These are phyloP conservation scores for Tulasnella sp. DNA, from an alignment of 768 basidiomycete genomes.

Conservation along the genomic window DNA sequence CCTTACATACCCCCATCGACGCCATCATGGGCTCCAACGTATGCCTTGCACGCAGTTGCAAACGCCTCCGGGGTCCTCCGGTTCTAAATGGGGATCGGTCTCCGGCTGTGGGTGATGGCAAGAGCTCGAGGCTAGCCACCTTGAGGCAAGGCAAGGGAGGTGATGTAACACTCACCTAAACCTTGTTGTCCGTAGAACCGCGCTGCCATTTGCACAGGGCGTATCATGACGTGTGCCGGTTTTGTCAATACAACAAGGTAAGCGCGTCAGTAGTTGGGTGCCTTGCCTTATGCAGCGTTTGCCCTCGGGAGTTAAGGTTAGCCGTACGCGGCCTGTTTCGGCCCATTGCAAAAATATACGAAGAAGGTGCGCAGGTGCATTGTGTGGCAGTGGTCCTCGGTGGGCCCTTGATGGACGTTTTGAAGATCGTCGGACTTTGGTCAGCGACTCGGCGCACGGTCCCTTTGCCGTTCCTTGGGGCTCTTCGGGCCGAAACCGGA, in stretches of 20 bases:
- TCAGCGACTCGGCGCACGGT: background rate
- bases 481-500: background rate
- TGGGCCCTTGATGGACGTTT: background rate
- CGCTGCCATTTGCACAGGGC: background rate
- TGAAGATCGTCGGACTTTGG: background rate
- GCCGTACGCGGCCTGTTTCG: background rate
- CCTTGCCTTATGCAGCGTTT: background rate
- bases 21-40: background rate
- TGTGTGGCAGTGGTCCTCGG: background rate
- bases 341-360: background rate
- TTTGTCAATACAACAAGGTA: background rate
- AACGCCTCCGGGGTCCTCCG: background rate
- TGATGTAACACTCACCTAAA: too few relatives aligned
- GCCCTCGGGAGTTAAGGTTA: background rate
- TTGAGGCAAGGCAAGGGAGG: background rate
- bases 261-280: too few relatives aligned
- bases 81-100: background rate
- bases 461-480: background rate
- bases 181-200: background rate
- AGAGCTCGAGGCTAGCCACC: background rate
- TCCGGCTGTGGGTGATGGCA: background rate
- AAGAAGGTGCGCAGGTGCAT: background rate
- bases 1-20: background rate
- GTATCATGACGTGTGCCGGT: background rate
- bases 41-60: background rate